Evolutionary conservation across 441 rosid species (phyloP).

Genomic region (Adansonia madagascariensis): DNA sequence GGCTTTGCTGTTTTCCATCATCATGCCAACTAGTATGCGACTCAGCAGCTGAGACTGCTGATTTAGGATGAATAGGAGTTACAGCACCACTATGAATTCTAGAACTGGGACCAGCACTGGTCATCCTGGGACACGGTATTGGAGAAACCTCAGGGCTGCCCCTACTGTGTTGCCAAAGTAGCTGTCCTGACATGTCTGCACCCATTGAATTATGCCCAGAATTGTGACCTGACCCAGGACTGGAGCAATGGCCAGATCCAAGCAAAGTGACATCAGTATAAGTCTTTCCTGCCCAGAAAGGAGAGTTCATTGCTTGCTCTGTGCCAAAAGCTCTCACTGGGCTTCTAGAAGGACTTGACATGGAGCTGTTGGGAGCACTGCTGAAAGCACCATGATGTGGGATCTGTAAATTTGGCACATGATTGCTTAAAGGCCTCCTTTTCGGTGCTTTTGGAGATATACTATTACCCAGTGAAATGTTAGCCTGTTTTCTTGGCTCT

Average conservation of each 20-base stretch:
- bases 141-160: constrained; percentile 62
- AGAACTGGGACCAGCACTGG: constrained; percentile 58
- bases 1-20: constrained; percentile 61
- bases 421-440: constrained; percentile 42
- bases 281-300: constrained; percentile 52
- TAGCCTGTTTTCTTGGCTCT: constrained; percentile 44
- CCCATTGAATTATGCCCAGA: constrained; percentile 58
- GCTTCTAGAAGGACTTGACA: no score
- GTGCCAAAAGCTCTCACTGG: constrained; percentile 43
- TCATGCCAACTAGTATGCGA: constrained; percentile 47
- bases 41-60: constrained; percentile 38
- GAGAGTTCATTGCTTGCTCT: constrained; percentile 46
- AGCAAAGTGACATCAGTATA: constrained; percentile 55
- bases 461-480: constrained; percentile 40
- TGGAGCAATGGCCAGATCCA: constrained; percentile 54
- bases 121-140: constrained; percentile 53
- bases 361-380: constrained; percentile 55
- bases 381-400: constrained; percentile 43
- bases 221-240: constrained; percentile 59
- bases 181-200: constrained; percentile 52
- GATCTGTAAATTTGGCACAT: constrained; percentile 47
- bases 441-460: constrained; percentile 43
- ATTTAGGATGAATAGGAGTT: constrained; percentile 56
- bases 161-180: constrained; percentile 58
- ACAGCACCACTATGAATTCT: constrained; percentile 60